Evolutionary conservation across 177 flowering plant species (phyloP).

Genomic region (Vitis hybrid): DNA sequence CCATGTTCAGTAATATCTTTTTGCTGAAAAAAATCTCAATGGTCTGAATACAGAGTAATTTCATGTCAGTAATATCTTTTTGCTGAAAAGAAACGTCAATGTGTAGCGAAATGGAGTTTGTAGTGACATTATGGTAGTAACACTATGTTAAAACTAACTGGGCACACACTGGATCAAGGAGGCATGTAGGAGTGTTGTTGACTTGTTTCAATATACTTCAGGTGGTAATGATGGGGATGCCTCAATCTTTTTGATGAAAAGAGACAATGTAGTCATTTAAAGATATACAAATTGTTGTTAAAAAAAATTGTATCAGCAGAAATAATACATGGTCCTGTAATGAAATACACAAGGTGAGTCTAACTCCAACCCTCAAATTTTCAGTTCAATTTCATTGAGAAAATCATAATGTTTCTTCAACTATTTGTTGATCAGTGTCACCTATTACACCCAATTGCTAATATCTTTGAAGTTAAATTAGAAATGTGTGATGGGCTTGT

Average conservation of each 20-base stretch:
- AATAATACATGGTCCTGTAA: background rate
- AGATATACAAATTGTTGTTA: too few relatives aligned
- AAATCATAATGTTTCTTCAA: too few relatives aligned
- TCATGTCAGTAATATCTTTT: background rate
- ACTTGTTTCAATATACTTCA: too few relatives aligned
- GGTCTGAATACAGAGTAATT: constrained; percentile 61
- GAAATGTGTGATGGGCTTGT: too few relatives aligned
- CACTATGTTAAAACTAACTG: background rate
- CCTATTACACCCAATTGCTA: too few relatives aligned
- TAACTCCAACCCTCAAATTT: background rate
- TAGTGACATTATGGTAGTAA: background rate
- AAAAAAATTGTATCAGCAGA: background rate
- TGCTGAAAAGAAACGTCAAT: background rate
- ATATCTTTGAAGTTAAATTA: too few relatives aligned
- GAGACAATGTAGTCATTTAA: too few relatives aligned
- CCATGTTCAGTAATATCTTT: constrained; percentile 58
- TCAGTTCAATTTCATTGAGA: background rate
- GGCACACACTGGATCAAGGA: background rate
- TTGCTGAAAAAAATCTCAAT: constrained; percentile 90
- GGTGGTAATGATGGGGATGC: too few relatives aligned
- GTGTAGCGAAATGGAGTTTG: background rate
- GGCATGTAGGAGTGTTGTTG: background rate
- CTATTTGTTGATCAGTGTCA: too few relatives aligned
- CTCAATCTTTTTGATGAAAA: too few relatives aligned
- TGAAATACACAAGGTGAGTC: background rate